A percentile compares a stretch with the other conserved stretches of the same genome.
Conservation (phyloP, 2,329 filamentous ascomycete species). For the Aurifilum marmelostoma region DNA sequence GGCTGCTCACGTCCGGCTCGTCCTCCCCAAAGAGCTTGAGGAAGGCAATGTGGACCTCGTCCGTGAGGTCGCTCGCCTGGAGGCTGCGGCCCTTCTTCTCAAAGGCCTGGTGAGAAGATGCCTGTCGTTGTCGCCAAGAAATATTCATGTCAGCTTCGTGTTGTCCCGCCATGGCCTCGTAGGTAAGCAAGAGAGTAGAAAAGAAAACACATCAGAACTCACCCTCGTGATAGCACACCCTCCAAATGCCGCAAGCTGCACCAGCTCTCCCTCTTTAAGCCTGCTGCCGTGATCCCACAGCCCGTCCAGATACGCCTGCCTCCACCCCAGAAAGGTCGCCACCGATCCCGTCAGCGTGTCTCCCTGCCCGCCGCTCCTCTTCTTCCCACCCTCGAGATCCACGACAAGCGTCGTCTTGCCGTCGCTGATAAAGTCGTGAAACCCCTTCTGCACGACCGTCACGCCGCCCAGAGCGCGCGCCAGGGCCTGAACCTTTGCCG, state of each 20-base stretch:
- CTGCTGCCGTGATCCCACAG: conserved; percentile 68
- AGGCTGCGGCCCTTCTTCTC: conserved; percentile 81
- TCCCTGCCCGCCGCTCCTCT: conserved; percentile 91
- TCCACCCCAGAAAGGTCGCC: conserved; percentile 86
- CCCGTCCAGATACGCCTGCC: conserved; percentile 81
- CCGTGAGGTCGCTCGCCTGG: conserved; percentile 91
- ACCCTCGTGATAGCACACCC: conserved; percentile 86
- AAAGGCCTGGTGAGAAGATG: conserved; percentile 88
- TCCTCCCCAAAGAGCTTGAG: conserved; percentile 77
- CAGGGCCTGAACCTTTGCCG: conserved; percentile 63
- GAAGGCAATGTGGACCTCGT: conserved; percentile 85
- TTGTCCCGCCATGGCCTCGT: not conserved
- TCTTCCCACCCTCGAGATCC: conserved; percentile 79
- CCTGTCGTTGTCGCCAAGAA: conserved; percentile 42
- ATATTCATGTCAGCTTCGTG: conserved; percentile 22
- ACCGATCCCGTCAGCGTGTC: conserved; percentile 91
- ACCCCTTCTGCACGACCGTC: conserved; percentile 88
- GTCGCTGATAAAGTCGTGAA: conserved; percentile 80
- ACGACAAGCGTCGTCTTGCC: conserved; percentile 74
- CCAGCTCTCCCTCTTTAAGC: conserved; percentile 51
- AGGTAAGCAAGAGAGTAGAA: not conserved
- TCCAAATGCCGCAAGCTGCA: conserved; percentile 82
- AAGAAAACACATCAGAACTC: conserved; percentile 37
- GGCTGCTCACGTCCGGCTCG: conserved; percentile 44
- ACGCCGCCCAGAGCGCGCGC: conserved; percentile 81